Percentiles rank a stretch among this genome's conserved stretches.
phyloP scores from a whole-genome alignment of 2,329 filamentous ascomycete species.

The Neopestalotiopsis rosae region DNA sequence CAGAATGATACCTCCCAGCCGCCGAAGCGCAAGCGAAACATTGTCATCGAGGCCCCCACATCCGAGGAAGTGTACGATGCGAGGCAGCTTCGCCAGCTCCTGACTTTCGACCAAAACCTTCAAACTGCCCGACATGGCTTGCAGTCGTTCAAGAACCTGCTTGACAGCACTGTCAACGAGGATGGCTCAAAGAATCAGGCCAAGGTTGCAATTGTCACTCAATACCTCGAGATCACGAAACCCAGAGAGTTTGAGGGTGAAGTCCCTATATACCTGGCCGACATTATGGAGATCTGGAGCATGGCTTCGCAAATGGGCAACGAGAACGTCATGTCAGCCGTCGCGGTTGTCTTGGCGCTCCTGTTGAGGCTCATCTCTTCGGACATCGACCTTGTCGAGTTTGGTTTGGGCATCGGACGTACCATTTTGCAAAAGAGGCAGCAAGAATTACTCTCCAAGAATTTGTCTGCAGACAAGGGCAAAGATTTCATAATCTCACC shows the following conservation, averaged over 20 bases:
- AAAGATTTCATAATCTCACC: conserved; percentile 92
- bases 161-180: conserved; percentile 67
- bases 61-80: conserved; percentile 67
- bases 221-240: conserved; percentile 68
- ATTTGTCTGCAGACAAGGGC: conserved; percentile 77
- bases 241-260: conserved; percentile 58
- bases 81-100: conserved; percentile 70
- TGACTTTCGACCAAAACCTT: conserved; percentile 75
- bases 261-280: conserved; percentile 70
- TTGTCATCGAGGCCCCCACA: conserved; percentile 59
- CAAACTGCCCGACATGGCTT: conserved; percentile 72
- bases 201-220: conserved; percentile 65
- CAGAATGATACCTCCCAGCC: conserved; percentile 20
- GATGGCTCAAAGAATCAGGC: conserved; percentile 50
- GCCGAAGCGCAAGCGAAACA: conserved; percentile 53
- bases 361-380: conserved; percentile 79
- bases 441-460: conserved; percentile 78
- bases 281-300: conserved; percentile 88
- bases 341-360: conserved; percentile 81
- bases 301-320: conserved; percentile 81
- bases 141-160: conserved; percentile 74
- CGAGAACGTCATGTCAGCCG: conserved; percentile 79
- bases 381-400: conserved; percentile 74
- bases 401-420: conserved; percentile 80
- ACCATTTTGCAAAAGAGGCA: conserved; percentile 82